Conservation (phyloP, 768 basidiomycete species). For the Boletus rubescentipes region DNA sequence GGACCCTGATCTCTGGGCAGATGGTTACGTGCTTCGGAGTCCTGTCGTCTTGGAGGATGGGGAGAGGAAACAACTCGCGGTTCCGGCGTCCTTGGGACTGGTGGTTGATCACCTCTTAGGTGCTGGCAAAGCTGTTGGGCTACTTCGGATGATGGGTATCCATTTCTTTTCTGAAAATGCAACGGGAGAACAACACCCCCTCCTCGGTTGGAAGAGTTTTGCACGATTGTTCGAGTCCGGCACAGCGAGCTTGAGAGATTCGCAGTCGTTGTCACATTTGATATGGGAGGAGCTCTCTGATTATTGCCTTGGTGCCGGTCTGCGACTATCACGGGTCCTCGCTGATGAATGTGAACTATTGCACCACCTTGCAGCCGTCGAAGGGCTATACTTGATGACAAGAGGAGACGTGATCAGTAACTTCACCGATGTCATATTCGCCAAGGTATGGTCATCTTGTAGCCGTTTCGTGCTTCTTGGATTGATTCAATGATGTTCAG, state of each 20-base stretch:
- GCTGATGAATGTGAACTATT: constrained; percentile 66
- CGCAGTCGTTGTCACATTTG: constrained; percentile 58
- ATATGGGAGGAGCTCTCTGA: constrained; percentile 66
- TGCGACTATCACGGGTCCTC: constrained; percentile 54
- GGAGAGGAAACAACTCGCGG: constrained; percentile 26
- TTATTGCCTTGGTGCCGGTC: constrained; percentile 52
- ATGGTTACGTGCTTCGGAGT: constrained; percentile 62
- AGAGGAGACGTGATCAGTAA: constrained; percentile 75
- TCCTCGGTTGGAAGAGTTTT: constrained; percentile 45
- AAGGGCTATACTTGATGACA: constrained; percentile 73
- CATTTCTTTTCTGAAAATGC: constrained; percentile 16
- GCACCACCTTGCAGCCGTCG: constrained; percentile 60
- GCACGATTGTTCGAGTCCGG: constrained; percentile 37
- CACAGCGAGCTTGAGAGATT: constrained; percentile 43
- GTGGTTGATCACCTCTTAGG: constrained; percentile 58
- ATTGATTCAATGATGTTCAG: constrained; percentile 34
- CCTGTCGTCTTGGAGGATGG: constrained; percentile 29
- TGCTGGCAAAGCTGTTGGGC: constrained; percentile 75
- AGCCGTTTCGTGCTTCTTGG: not conserved
- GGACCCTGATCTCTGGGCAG: constrained; percentile 79
- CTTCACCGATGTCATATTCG: constrained; percentile 72
- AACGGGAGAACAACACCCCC: constrained; percentile 25
- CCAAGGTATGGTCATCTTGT: constrained; percentile 48
- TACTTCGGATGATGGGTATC: constrained; percentile 57
- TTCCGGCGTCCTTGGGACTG: constrained; percentile 63